A percentile compares a stretch with the other conserved stretches of the same genome.
phyloP scores from a whole-genome alignment of 2,329 filamentous ascomycete genomes.

The Pseudocercospora pini-densiflorae region DNA sequence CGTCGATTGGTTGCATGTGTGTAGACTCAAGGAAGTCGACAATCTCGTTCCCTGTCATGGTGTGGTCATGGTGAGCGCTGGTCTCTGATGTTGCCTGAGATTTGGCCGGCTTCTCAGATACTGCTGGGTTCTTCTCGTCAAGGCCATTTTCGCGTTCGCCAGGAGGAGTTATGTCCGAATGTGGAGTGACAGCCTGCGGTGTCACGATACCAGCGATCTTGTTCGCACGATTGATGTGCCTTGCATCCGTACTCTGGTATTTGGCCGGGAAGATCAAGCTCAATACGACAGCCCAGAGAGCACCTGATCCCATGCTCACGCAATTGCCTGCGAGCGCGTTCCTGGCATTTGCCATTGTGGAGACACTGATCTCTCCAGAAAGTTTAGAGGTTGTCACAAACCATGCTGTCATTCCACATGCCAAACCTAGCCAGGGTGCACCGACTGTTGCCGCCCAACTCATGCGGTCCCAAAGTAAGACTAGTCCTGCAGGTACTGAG shows the following conservation, averaged over 20 bases:
- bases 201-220: slow-evolving; percentile 40
- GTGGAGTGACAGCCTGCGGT: slow-evolving; percentile 3
- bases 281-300: slow-evolving; percentile 45
- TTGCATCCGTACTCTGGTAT: slow-evolving; percentile 44
- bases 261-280: slow-evolving; percentile 44
- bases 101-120: neutral
- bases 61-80: neutral
- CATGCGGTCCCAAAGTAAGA: slow-evolving; percentile 53
- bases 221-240: slow-evolving; percentile 46
- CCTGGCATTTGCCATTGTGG: slow-evolving; percentile 45
- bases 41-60: slow-evolving; percentile 46
- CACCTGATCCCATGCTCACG: slow-evolving; percentile 30
- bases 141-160: slow-evolving; percentile 12
- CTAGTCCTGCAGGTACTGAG: slow-evolving; percentile 51
- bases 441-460: slow-evolving; percentile 51
- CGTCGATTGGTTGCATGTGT: slow-evolving; percentile 50
- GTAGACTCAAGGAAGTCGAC: slow-evolving; percentile 47
- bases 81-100: neutral
- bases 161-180: neutral
- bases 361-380: slow-evolving; percentile 46
- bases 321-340: slow-evolving; percentile 45
- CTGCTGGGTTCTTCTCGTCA: neutral
- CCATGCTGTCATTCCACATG: slow-evolving; percentile 52
- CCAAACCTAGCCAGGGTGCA: slow-evolving; percentile 52
- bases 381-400: slow-evolving; percentile 42